Conservation (phyloP, 768 basidiomycete genomes). For the Pleurotus eryngii region DNA sequence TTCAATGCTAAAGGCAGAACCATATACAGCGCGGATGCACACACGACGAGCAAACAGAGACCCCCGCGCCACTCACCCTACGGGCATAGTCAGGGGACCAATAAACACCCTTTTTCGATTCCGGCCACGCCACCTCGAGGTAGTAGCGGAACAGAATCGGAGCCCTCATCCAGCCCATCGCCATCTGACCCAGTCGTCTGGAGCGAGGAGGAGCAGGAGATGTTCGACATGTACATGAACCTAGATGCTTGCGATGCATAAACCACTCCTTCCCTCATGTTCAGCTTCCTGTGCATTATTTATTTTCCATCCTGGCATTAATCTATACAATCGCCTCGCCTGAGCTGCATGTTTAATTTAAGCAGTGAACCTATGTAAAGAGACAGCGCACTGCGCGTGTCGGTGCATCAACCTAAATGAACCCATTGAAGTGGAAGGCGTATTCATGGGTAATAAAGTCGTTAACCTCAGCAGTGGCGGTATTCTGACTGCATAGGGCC, state of each 20-base stretch:
- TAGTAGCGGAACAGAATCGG: too few species aligned
- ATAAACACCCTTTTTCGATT: background rate
- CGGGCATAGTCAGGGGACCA: background rate
- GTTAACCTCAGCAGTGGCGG: background rate
- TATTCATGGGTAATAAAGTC: constrained; percentile 27
- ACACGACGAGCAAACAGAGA: background rate
- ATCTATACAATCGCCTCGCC: background rate
- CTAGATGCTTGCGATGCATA: constrained; percentile 13
- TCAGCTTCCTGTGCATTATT: background rate
- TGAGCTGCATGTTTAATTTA: background rate
- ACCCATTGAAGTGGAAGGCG: constrained; percentile 11
- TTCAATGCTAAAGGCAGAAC: constrained; percentile 1
- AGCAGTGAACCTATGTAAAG: background rate
- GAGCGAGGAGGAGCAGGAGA: constrained; percentile 18
- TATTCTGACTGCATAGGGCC: constrained; percentile 1
- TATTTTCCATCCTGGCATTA: background rate
- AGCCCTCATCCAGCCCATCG: background rate
- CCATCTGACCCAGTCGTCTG: background rate
- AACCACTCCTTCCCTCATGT: background rate
- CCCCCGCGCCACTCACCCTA: background rate
- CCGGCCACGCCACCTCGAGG: too few species aligned
- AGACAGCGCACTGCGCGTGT: background rate
- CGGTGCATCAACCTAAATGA: constrained; percentile 17
- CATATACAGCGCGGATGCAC: background rate
- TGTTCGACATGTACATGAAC: constrained; percentile 43